Evolutionary conservation across 108 stramenopile genomes (phyloP).

Genomic region (Discostella pseudostelligera): DNA sequence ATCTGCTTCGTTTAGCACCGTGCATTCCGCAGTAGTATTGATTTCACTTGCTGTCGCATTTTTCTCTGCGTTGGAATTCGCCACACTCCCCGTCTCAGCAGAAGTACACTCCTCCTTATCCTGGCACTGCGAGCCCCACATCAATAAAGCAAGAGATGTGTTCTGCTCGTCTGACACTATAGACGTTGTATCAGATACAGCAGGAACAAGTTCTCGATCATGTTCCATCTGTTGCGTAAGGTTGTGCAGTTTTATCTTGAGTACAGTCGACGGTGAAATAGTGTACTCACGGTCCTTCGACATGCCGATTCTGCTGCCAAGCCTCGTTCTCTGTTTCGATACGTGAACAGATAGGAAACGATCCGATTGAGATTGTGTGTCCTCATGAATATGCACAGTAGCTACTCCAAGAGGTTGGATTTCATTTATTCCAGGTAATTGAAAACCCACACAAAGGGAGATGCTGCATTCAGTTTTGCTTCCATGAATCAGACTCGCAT

Average conservation of each 20-base stretch:
- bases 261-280: constrained; percentile 13
- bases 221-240: neutral
- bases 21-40: too few relatives aligned
- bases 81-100: neutral
- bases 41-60: too few relatives aligned
- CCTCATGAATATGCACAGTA: constrained; percentile 16
- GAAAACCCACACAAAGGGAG: constrained; percentile 23
- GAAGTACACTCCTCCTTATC: neutral
- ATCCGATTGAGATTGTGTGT: constrained; percentile 1
- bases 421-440: neutral
- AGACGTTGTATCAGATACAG: neutral
- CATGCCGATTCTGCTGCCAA: neutral
- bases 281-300: constrained; percentile 4
- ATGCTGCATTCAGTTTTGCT: neutral
- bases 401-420: constrained; percentile 25
- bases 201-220: neutral
- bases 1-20: too few relatives aligned
- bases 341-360: constrained; percentile 10
- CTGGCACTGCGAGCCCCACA: too few relatives aligned
- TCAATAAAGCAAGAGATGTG: neutral
- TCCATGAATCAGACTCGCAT: constrained; percentile 2
- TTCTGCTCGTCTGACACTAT: neutral
- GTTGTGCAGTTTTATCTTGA: constrained; percentile 22
- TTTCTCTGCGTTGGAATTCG: too few relatives aligned
- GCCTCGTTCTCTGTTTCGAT: neutral